Percentiles rank a stretch among this genome's conserved stretches.
Conservation (phyloP, 2,329 filamentous ascomycete species). For the Basipetospora chlamydospora region DNA sequence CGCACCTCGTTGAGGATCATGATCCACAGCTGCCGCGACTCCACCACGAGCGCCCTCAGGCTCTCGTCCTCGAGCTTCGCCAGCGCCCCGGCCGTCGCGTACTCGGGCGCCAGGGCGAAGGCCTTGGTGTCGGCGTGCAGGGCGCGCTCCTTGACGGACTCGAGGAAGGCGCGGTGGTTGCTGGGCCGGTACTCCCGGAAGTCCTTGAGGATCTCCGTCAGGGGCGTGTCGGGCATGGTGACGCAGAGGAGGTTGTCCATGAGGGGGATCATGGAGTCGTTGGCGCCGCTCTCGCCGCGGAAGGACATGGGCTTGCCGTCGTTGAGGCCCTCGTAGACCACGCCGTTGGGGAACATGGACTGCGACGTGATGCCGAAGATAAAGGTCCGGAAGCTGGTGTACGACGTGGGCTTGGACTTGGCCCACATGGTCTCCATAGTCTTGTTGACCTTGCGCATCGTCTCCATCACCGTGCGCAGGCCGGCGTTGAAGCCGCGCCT, state of each 20-base stretch:
- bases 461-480: conserved; percentile 38
- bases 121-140: conserved; percentile 37
- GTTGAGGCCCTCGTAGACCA: conserved; percentile 74
- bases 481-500: conserved; percentile 50
- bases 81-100: conserved; percentile 12
- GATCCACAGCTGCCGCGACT: conserved; percentile 47
- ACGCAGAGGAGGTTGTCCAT: conserved; percentile 80
- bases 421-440: conserved; percentile 90
- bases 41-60: conserved; percentile 27
- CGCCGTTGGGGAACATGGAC: conserved; percentile 85
- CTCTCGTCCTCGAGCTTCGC: conserved; percentile 12
- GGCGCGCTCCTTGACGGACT: conserved; percentile 45
- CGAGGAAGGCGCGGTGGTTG: conserved; percentile 76
- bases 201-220: conserved; percentile 76
- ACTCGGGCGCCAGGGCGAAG: conserved; percentile 33
- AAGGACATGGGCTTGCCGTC: conserved; percentile 59
- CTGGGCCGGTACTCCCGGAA: conserved; percentile 82
- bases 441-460: conserved; percentile 51
- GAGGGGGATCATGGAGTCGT: conserved; percentile 86
- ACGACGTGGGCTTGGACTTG: conserved; percentile 69
- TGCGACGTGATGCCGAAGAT: conserved; percentile 93
- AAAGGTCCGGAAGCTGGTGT: conserved; percentile 86
- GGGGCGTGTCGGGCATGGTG: conserved; percentile 74
- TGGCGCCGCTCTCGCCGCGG: conserved; percentile 84
- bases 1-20: conserved; percentile 58